These are phyloP conservation scores for Phytopythium chamaehyphon DNA, from an alignment of 352 stramenopile genomes.

Conservation along the genomic window DNA sequence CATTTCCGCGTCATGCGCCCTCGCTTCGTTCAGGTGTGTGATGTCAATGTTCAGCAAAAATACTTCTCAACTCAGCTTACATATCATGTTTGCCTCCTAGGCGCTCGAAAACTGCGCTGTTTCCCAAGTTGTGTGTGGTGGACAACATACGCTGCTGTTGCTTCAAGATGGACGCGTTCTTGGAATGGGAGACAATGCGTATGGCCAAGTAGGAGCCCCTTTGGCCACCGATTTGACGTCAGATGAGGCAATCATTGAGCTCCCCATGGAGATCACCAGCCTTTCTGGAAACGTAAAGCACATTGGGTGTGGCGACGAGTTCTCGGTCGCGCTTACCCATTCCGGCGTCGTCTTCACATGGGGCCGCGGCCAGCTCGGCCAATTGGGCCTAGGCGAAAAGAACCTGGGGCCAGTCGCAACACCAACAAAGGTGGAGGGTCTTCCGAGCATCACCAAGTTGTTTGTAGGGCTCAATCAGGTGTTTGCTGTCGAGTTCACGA, in stretches of 20 bases:
- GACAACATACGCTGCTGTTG: slow-evolving; percentile 66
- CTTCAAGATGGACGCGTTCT: slow-evolving; percentile 55
- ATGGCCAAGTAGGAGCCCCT: slow-evolving; percentile 54
- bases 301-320: slow-evolving; percentile 56
- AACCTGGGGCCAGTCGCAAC: slow-evolving; percentile 25
- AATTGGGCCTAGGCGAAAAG: slow-evolving; percentile 52
- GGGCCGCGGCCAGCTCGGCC: slow-evolving; percentile 63
- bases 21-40: slow-evolving; percentile 56
- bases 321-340: slow-evolving; percentile 53
- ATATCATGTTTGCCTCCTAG: too few relatives aligned
- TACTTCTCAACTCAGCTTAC: too few relatives aligned
- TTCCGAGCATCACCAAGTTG: slow-evolving; percentile 61
- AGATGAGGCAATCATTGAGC: slow-evolving; percentile 31
- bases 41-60: background rate
- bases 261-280: slow-evolving; percentile 24
- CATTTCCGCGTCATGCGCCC: slow-evolving; percentile 71
- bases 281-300: slow-evolving; percentile 26
- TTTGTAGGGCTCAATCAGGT: slow-evolving; percentile 68
- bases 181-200: slow-evolving; percentile 73
- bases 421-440: slow-evolving; percentile 46
- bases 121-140: slow-evolving; percentile 57
- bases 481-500: slow-evolving; percentile 73
- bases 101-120: slow-evolving; percentile 52
- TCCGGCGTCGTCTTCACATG: slow-evolving; percentile 66
- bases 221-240: slow-evolving; percentile 11